These are phyloP conservation scores for Gelatoporia subvermispora DNA, from an alignment of 768 basidiomycete species.

Conservation along the genomic window DNA sequence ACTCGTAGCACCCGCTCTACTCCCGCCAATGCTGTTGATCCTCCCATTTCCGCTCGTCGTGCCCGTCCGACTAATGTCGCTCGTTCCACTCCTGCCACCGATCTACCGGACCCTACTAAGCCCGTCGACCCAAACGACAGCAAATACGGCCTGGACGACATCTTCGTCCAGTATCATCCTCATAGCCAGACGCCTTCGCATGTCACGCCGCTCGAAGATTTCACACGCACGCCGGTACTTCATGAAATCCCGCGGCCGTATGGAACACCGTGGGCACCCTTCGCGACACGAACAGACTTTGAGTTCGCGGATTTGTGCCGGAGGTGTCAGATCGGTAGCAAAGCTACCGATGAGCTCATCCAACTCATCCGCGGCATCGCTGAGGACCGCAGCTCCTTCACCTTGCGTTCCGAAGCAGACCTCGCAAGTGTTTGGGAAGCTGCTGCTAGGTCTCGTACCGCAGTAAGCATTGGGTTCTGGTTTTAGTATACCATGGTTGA, in stretches of 20 bases:
- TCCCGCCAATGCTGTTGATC: too few species aligned
- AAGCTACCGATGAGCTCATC: slow-evolving; percentile 3
- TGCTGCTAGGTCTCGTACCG: slow-evolving; percentile 2
- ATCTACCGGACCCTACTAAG: too few species aligned
- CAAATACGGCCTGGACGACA: not conserved
- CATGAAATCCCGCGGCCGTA: not conserved
- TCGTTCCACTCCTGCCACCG: too few species aligned
- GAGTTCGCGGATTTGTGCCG: slow-evolving; percentile 10
- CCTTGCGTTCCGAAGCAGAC: slow-evolving; percentile 1
- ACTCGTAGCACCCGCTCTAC: too few species aligned
- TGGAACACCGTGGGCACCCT: not conserved
- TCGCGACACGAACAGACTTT: slow-evolving; percentile 3
- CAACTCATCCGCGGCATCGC: not conserved
- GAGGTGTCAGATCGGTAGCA: not conserved
- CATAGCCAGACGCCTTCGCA: not conserved
- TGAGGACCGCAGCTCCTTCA: not conserved
- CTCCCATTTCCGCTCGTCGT: too few species aligned
- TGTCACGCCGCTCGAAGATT: not conserved
- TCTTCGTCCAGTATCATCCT: not conserved
- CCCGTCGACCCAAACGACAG: too few species aligned
- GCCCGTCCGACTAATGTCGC: too few species aligned
- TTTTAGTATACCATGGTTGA: not conserved
- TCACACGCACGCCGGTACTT: not conserved
- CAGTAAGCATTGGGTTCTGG: slow-evolving; percentile 1
- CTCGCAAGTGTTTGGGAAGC: not conserved